Conservation (phyloP, 345 rosid genomes). For the Zanthoxylum bungeanum region DNA sequence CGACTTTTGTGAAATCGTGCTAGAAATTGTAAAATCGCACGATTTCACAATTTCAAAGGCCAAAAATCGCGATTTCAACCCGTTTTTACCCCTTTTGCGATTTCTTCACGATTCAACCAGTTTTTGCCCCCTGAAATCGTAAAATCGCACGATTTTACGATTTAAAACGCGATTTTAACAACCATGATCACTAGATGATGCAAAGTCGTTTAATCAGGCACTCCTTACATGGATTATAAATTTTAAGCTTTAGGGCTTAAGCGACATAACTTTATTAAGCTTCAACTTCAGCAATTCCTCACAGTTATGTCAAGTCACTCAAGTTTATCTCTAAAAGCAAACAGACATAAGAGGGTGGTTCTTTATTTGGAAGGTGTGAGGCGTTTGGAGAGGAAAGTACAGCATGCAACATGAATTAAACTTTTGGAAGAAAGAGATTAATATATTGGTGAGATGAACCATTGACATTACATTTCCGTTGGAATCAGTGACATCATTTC, state of each 20-base stretch:
- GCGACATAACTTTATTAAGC: neutral
- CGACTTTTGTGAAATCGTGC: too few species aligned
- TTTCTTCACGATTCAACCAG: too few species aligned
- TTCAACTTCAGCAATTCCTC: neutral
- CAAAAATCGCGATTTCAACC: too few species aligned
- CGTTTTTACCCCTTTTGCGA: too few species aligned
- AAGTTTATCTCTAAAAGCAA: neutral
- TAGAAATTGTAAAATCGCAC: too few species aligned
- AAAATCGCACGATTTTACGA: too few species aligned
- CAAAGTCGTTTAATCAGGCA: neutral
- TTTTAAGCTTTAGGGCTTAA: neutral
- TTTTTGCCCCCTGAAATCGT: too few species aligned
- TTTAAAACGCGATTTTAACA: too few species aligned
- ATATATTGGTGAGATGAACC: constrained; percentile 1
- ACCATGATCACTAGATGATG: too few species aligned
- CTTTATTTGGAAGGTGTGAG: neutral
- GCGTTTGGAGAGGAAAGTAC: neutral
- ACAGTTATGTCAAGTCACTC: neutral
- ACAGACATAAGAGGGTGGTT: neutral
- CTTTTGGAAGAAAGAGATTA: neutral
- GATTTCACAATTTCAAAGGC: too few species aligned
- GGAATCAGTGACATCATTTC: constrained; percentile 31
- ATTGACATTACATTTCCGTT: constrained; percentile 58
- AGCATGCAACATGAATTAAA: neutral
- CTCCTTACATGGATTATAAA: neutral